phyloP scores from a whole-genome alignment of 139 green algal genomes.

The Coelastrella sp. region DNA sequence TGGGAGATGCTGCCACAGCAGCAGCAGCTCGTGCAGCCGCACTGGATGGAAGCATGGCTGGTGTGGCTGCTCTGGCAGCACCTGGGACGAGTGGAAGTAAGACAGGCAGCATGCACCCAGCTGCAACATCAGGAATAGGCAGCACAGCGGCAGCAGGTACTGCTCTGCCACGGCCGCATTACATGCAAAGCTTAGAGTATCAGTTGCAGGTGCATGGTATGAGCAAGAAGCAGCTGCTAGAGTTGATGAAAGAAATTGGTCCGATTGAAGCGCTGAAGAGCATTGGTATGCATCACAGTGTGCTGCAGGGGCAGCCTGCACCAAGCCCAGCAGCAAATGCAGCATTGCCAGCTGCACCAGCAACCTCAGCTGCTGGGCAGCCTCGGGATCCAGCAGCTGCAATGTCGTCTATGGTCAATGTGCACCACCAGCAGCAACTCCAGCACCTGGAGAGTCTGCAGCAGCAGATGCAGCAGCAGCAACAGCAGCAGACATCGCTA shows the following conservation, averaged over 20 bases:
- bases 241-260: slow-evolving; percentile 32
- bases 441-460: background rate
- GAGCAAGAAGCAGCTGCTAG: slow-evolving; percentile 30
- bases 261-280: slow-evolving; percentile 5
- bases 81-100: too few relatives aligned
- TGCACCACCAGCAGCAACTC: background rate
- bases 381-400: background rate
- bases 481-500: background rate
- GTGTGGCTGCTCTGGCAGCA: background rate
- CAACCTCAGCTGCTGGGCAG: background rate
- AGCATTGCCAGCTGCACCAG: slow-evolving; percentile 8
- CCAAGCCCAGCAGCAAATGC: slow-evolving; percentile 25
- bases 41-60: background rate
- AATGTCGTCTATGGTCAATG: background rate
- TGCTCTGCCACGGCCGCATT: slow-evolving; percentile 9
- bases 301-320: background rate
- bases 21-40: slow-evolving; percentile 7
- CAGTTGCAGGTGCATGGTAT: slow-evolving; percentile 35
- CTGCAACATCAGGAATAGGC: background rate
- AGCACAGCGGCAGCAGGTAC: background rate
- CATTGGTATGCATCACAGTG: slow-evolving; percentile 30
- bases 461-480: background rate
- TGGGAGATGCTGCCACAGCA: background rate
- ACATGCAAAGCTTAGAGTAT: slow-evolving; percentile 27
- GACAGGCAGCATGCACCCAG: background rate